These are phyloP conservation scores for Pseudogymnoascus sp. DNA, from an alignment of 2,329 filamentous ascomycete species.

Conservation along the genomic window DNA sequence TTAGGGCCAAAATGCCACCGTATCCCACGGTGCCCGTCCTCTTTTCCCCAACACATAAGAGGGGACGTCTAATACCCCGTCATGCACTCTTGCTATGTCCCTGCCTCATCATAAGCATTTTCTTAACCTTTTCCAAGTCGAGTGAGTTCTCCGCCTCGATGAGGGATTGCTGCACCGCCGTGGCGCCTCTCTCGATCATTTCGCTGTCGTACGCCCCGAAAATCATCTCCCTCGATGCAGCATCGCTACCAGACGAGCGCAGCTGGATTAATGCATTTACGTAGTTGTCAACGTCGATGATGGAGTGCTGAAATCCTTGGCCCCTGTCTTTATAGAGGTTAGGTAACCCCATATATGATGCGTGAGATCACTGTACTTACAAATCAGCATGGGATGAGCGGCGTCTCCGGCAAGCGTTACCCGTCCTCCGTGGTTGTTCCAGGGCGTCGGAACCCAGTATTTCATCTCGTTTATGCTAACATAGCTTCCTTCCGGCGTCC, in stretches of 20 bases:
- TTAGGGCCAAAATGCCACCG: no score
- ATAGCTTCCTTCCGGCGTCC: conserved; percentile 28
- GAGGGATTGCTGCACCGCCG: conserved; percentile 31
- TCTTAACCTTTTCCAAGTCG: conserved; percentile 23
- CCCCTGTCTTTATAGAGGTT: conserved; percentile 31
- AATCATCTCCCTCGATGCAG: conserved; percentile 13
- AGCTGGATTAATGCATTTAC: conserved; percentile 28
- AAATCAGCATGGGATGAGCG: conserved; percentile 42
- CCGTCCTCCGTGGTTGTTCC: conserved; percentile 26
- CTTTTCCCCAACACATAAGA: not conserved
- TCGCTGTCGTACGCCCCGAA: conserved; percentile 29
- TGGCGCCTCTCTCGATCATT: conserved; percentile 28
- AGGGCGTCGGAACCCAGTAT: conserved; percentile 27
- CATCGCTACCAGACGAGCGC: conserved; percentile 11
- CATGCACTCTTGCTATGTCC: conserved; percentile 24
- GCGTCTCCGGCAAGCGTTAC: conserved; percentile 39
- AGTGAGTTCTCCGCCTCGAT: conserved; percentile 29
- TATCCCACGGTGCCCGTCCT: no score
- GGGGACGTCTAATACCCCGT: not conserved
- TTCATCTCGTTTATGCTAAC: conserved; percentile 32
- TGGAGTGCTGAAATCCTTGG: conserved; percentile 39
- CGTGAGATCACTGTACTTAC: conserved; percentile 30
- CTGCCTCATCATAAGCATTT: conserved; percentile 30
- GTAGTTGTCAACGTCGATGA: conserved; percentile 35
- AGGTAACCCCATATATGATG: not conserved